Percentiles rank a stretch among this genome's conserved stretches.
phyloP scores from a whole-genome alignment of 179 eudicot species.

The Gypsophila paniculata region DNA sequence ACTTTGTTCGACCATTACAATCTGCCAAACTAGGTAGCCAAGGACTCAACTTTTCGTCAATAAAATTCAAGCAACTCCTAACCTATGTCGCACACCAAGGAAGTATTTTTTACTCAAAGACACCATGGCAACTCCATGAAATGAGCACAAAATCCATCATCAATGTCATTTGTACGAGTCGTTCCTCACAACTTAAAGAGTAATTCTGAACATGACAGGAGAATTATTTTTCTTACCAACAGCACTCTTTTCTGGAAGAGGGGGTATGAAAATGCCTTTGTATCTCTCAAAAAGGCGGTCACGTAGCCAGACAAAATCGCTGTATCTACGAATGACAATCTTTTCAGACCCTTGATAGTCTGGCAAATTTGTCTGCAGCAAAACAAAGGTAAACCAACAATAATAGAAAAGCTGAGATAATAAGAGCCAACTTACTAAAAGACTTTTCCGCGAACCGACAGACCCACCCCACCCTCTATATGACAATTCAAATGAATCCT shows the following conservation, averaged over 20 bases:
- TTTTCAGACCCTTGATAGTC: constrained; percentile 90
- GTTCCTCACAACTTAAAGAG: not conserved
- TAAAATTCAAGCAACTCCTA: not conserved
- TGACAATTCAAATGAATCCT: too few species aligned
- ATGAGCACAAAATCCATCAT: not conserved
- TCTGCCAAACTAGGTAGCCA: not conserved
- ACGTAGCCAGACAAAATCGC: constrained; percentile 87
- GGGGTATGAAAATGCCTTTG: constrained; percentile 42
- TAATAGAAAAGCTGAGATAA: constrained; percentile 2
- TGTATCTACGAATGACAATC: constrained; percentile 91
- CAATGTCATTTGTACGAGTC: not conserved
- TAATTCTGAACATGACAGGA: not conserved
- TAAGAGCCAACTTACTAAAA: constrained; percentile 5
- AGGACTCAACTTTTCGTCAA: not conserved
- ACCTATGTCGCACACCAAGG: not conserved
- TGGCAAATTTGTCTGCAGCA: constrained; percentile 75
- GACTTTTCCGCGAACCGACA: too few species aligned
- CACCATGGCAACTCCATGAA: not conserved
- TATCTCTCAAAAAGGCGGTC: constrained; percentile 85
- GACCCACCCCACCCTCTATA: not conserved
- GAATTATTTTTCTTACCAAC: not conserved
- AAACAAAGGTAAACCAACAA: constrained; percentile 11
- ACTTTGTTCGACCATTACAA: not conserved
- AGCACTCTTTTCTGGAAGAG: constrained; percentile 75
- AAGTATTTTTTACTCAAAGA: not conserved